Conservation (phyloP, 2,329 filamentous ascomycete species). For the Parascedosporium putredinis region DNA sequence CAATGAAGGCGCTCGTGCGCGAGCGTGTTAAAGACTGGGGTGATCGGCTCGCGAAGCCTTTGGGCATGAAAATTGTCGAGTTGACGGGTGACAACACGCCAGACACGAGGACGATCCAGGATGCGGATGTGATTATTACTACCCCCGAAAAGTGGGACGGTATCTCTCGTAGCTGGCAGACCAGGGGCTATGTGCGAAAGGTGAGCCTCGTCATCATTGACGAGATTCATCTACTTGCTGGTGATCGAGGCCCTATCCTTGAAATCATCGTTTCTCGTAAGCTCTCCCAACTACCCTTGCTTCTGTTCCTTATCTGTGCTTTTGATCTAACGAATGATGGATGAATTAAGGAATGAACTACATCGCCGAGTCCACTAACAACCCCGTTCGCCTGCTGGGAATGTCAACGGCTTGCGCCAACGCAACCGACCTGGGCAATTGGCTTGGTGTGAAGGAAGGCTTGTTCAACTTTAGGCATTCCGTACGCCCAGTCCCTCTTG, state of each 20-base stretch:
- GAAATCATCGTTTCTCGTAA: constrained; percentile 80
- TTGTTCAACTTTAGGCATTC: constrained; percentile 97
- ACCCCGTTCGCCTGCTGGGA: constrained; percentile 79
- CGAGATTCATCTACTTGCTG: constrained; percentile 94
- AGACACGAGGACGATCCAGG: constrained; percentile 86
- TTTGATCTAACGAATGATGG: neutral
- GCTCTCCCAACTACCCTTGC: constrained; percentile 35
- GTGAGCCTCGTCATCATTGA: constrained; percentile 97
- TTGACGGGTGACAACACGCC: constrained; percentile 96
- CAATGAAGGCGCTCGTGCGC: constrained; percentile 96
- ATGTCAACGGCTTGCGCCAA: constrained; percentile 99
- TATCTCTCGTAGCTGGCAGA: constrained; percentile 98
- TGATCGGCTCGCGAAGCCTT: constrained; percentile 64
- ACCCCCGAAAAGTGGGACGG: constrained; percentile 99
- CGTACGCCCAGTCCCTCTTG: constrained; percentile 87
- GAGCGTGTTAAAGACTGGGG: constrained; percentile 96
- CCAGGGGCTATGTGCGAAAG: constrained; percentile 87
- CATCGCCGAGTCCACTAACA: constrained; percentile 88
- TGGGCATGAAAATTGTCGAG: constrained; percentile 80
- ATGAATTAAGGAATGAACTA: constrained; percentile 84
- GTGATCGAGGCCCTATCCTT: constrained; percentile 91
- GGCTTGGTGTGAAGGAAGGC: constrained; percentile 92
- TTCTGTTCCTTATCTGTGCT: neutral
- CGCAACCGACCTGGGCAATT: constrained; percentile 85
- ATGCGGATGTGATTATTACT: constrained; percentile 96